Conservation (phyloP, 2,329 filamentous ascomycete genomes). For the Nemania abortiva region DNA sequence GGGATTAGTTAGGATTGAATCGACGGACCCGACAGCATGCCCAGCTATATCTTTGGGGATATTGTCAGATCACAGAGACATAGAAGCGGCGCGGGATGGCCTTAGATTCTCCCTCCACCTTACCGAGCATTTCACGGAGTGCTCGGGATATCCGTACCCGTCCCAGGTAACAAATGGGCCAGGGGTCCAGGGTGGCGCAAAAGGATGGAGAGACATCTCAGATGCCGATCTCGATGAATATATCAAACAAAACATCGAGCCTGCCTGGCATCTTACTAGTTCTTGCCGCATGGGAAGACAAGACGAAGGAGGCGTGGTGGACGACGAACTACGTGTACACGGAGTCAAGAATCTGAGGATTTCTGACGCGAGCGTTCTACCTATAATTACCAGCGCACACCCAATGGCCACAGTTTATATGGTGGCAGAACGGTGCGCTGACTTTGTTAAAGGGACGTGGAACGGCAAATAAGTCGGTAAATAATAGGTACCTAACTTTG, state of each 20-base stretch:
- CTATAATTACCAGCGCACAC: conserved; percentile 47
- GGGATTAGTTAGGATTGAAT: neutral
- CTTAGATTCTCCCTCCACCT: neutral
- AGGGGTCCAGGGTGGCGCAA: too few relatives aligned
- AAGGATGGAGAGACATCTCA: too few relatives aligned
- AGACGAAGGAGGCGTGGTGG: conserved; percentile 27
- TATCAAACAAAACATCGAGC: too few relatives aligned
- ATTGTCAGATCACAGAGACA: neutral
- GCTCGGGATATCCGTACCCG: neutral
- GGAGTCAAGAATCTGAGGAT: conserved; percentile 32
- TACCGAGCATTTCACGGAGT: neutral
- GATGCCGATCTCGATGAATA: conserved; percentile 2
- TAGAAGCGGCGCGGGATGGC: neutral
- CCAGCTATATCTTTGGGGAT: neutral
- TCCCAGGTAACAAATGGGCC: too few relatives aligned
- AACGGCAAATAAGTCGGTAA: too few relatives aligned
- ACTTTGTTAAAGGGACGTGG: conserved; percentile 45
- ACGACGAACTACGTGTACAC: conserved; percentile 33
- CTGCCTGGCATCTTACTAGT: neutral
- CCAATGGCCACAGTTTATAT: conserved; percentile 50
- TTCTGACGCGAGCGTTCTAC: conserved; percentile 48
- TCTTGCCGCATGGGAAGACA: conserved; percentile 9
- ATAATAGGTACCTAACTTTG: too few relatives aligned
- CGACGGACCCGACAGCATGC: neutral
- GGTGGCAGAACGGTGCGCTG: conserved; percentile 51